Evolutionary conservation across 441 rosid genomes (phyloP).

Genomic region (Erodium trifolium): DNA sequence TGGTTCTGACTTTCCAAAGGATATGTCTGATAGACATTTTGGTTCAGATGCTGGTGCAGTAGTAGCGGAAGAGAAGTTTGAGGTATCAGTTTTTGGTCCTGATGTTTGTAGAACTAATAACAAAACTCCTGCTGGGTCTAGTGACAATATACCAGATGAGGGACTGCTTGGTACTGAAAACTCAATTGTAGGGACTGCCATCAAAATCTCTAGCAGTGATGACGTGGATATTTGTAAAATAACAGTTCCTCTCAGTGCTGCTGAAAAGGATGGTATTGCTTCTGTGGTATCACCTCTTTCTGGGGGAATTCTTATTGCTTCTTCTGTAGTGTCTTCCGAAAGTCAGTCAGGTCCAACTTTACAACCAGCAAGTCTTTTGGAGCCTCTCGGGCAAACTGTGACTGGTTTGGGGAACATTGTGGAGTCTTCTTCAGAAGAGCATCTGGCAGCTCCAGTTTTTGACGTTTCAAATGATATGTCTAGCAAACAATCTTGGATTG

Average conservation of each 20-base stretch:
- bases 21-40: background rate
- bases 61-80: background rate
- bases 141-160: background rate
- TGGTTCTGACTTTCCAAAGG: constrained; percentile 1
- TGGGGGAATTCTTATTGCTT: no score
- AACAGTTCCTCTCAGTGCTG: no score
- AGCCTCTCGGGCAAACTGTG: background rate
- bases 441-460: background rate
- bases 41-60: background rate
- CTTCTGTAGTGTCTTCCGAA: background rate
- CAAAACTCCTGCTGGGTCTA: constrained; percentile 1
- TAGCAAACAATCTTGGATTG: background rate
- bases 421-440: constrained; percentile 1
- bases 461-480: background rate
- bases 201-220: background rate
- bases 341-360: background rate
- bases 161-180: constrained; percentile 3
- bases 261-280: no score
- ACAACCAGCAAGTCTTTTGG: background rate
- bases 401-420: background rate
- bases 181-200: background rate
- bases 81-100: background rate
- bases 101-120: background rate
- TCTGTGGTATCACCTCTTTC: no score
- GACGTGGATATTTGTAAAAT: no score